These are phyloP conservation scores for Limonium bicolor DNA, from an alignment of 148 eudicot species.

Conservation along the genomic window DNA sequence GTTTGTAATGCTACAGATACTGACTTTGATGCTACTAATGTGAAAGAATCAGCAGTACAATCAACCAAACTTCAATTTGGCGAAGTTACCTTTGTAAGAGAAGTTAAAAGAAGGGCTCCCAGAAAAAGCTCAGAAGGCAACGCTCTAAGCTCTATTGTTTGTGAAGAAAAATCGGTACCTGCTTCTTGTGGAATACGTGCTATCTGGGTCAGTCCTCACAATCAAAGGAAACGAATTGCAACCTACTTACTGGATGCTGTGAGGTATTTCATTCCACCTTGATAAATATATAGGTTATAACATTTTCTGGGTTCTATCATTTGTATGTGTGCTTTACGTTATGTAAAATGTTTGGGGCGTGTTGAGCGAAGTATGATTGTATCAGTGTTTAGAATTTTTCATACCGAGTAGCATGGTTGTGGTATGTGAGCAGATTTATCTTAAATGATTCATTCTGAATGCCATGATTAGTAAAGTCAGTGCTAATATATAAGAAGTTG, in stretches of 20 bases:
- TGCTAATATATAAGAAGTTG: too few relatives aligned
- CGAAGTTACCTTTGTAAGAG: constrained; percentile 51
- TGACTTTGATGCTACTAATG: not conserved
- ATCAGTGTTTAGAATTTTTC: too few relatives aligned
- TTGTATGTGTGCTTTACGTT: too few relatives aligned
- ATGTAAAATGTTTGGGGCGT: too few relatives aligned
- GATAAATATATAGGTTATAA: too few relatives aligned
- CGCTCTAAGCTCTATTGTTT: constrained; percentile 33
- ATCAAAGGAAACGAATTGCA: constrained; percentile 72
- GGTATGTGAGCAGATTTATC: too few relatives aligned
- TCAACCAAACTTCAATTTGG: constrained; percentile 60
- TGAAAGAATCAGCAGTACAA: constrained; percentile 22
- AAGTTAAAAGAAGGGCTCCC: constrained; percentile 22
- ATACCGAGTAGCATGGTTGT: too few relatives aligned
- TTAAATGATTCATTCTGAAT: too few relatives aligned
- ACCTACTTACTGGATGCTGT: constrained; percentile 69
- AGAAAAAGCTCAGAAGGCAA: constrained; percentile 10
- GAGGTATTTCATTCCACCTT: constrained; percentile 54
- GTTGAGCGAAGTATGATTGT: too few relatives aligned
- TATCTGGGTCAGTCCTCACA: constrained; percentile 84
- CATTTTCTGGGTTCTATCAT: too few relatives aligned
- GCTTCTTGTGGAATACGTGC: constrained; percentile 81
- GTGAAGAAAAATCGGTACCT: constrained; percentile 52
- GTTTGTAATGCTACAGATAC: constrained; percentile 19
- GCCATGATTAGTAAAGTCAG: too few relatives aligned